Conservation (phyloP, 2,329 filamentous ascomycete genomes). For the Alternaria dauci region DNA sequence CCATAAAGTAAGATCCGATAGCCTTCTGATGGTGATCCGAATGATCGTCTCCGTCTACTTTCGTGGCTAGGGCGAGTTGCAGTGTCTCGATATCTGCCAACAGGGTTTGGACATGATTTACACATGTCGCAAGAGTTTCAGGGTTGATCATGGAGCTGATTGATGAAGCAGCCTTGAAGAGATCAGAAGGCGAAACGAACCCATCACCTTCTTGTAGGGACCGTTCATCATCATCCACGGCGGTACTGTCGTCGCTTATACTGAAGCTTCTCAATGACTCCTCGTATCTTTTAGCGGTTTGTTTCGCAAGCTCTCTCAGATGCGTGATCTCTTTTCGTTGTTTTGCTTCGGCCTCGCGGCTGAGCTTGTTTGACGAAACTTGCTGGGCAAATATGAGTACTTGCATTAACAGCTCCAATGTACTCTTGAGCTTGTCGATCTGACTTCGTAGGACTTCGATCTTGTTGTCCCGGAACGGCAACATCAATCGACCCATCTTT, state of each 20-base stretch:
- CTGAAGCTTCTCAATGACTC: conserved; percentile 33
- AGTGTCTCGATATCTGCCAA: conserved; percentile 34
- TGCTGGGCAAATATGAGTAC: conserved; percentile 40
- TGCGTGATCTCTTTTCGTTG: conserved; percentile 40
- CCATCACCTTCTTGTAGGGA: conserved; percentile 4
- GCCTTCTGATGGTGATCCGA: conserved; percentile 37
- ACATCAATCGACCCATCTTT: conserved; percentile 32
- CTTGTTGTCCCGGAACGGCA: conserved; percentile 44
- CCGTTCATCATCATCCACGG: conserved; percentile 18
- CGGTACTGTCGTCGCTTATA: conserved; percentile 30
- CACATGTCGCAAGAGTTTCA: conserved; percentile 33
- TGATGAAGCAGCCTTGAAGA: conserved; percentile 12
- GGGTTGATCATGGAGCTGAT: conserved; percentile 32
- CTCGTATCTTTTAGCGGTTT: conserved; percentile 35
- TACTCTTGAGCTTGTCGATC: conserved; percentile 44
- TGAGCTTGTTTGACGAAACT: conserved; percentile 34
- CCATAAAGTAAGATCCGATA: conserved; percentile 37
- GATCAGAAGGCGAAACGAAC: background rate
- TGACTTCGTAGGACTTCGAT: conserved; percentile 40
- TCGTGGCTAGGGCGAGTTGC: conserved; percentile 45
- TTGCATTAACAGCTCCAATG: conserved; percentile 40
- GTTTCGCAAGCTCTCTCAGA: conserved; percentile 34
- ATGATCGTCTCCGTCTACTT: conserved; percentile 50
- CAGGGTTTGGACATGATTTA: conserved; percentile 34
- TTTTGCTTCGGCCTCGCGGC: conserved; percentile 33